These are phyloP conservation scores for Pseudocercospora macadamiae DNA, from an alignment of 2,329 filamentous ascomycete species.

Conservation along the genomic window DNA sequence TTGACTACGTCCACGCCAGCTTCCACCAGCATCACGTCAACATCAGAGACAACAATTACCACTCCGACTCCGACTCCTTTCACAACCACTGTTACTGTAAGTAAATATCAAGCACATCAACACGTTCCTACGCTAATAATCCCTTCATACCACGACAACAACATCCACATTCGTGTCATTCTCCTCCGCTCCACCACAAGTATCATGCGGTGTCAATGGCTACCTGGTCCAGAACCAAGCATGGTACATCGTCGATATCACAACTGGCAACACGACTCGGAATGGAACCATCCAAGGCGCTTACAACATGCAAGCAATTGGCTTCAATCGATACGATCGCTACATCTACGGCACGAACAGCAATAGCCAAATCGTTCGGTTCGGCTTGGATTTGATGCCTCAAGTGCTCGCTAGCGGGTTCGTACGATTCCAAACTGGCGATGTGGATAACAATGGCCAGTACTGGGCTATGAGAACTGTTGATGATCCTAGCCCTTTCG, in stretches of 20 bases:
- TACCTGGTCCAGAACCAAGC: slow-evolving; percentile 10
- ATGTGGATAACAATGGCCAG: slow-evolving; percentile 12
- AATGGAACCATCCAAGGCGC: slow-evolving; percentile 6
- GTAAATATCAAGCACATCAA: too few relatives aligned
- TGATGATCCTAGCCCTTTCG: background rate
- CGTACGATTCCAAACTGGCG: slow-evolving; percentile 1
- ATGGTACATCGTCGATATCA: background rate
- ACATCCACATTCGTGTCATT: too few relatives aligned
- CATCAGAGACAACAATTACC: too few relatives aligned
- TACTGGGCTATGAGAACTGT: slow-evolving; percentile 8
- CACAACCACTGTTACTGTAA: too few relatives aligned
- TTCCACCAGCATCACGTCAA: background rate
- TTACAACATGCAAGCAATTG: slow-evolving; percentile 9
- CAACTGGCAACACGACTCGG: background rate
- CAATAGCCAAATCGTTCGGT: background rate
- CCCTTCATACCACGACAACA: too few relatives aligned
- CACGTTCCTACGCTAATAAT: too few relatives aligned
- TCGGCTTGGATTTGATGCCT: slow-evolving; percentile 4
- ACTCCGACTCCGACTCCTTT: too few relatives aligned
- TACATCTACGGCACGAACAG: slow-evolving; percentile 7
- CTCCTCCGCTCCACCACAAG: background rate
- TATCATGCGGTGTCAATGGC: slow-evolving; percentile 5
- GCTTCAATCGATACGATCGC: slow-evolving; percentile 11
- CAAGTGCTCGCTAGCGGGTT: background rate
- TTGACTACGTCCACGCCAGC: background rate